Base-by-base conservation (phyloP, 805 yeast species). In the Vanderwaltozyma yarrowii region DNA sequence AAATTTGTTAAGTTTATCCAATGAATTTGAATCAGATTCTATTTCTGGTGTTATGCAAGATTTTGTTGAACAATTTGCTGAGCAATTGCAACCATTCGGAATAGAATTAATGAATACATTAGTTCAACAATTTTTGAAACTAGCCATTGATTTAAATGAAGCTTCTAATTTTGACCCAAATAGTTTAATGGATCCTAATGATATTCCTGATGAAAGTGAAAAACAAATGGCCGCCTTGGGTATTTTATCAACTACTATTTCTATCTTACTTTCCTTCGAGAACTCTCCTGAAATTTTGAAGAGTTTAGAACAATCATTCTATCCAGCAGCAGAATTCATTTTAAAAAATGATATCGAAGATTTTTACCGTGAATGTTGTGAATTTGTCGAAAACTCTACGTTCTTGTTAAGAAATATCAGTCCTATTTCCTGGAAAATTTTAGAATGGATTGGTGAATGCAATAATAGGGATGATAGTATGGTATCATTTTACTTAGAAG, bases 41-140 rank as follows among this genome's bases (percentile, higher is more conserved):
- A 71, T 92, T 21, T 76, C 94, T 17, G 82, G 80, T 18, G 95
- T 89, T 6, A 86, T 89, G 80, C 97, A 89, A 66, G 96, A 88
- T 51, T 80, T 92, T 56, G 96, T 89, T 23, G 96, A 88, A 54
- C 76, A 74, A 41, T 92, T 81, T 60, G 72, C 94, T 5, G 83
- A 79, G 46, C 94, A 89, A 60, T 68, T 89, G 48, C 92, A 87
- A 43, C 97, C 98, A 14, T 89, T 84, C 58, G 89, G 94, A 28
- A 67, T 76, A n/a, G 80, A 80, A 41, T 61, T 82, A 39, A 74
- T 76, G 56, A 61, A 54, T 56, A 73, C 77, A 52, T 63, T 81
- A 49, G 78, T 79, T 13, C 75, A 76, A 35, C 96, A 89, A 54
- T 85, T 88, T 52, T 52, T 83, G 51, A 68, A 71, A 45, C 56